phyloP scores from a whole-genome alignment of 805 yeast species.

The Wickerhamiella spandovensis region DNA sequence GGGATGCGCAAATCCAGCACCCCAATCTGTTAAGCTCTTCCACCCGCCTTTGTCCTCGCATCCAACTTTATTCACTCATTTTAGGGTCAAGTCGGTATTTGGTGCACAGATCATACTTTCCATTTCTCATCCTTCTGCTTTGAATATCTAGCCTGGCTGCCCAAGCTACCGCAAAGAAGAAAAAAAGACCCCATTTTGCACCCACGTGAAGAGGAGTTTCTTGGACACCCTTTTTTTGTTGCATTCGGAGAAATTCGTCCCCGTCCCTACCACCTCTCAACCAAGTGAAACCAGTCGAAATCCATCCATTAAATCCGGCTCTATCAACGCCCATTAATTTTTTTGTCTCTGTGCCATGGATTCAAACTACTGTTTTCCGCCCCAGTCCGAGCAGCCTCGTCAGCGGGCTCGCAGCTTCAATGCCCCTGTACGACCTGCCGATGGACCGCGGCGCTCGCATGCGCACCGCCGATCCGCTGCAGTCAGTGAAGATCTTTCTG shows the following conservation, averaged over 20 bases:
- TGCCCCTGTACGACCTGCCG: slow-evolving; percentile 1
- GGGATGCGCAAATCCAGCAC: not conserved
- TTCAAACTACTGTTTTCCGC: slow-evolving; percentile 2
- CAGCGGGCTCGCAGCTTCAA: not conserved
- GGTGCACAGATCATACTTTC: not conserved
- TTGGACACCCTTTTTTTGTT: not conserved
- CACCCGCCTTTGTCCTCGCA: not conserved
- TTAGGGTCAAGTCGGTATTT: not conserved
- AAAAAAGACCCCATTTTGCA: no score
- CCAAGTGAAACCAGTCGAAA: no score
- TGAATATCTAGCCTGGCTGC: not conserved
- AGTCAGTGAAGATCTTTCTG: slow-evolving; percentile 18
- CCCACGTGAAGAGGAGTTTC: not conserved
- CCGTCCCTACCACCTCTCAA: not conserved
- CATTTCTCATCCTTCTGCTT: not conserved
- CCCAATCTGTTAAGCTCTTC: not conserved
- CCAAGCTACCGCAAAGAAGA: no score
- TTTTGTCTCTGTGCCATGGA: no score
- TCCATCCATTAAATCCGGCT: no score
- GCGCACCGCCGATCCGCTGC: slow-evolving; percentile 21
- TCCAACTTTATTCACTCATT: not conserved
- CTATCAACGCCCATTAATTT: no score
- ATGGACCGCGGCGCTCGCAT: slow-evolving; percentile 9
- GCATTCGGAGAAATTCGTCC: not conserved
- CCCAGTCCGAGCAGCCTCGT: slow-evolving; percentile 2